A percentile compares a stretch with the other conserved stretches of the same genome.
phyloP scores from a whole-genome alignment of 495 filamentous ascomycete species.

The Penicillium egyptiacum region DNA sequence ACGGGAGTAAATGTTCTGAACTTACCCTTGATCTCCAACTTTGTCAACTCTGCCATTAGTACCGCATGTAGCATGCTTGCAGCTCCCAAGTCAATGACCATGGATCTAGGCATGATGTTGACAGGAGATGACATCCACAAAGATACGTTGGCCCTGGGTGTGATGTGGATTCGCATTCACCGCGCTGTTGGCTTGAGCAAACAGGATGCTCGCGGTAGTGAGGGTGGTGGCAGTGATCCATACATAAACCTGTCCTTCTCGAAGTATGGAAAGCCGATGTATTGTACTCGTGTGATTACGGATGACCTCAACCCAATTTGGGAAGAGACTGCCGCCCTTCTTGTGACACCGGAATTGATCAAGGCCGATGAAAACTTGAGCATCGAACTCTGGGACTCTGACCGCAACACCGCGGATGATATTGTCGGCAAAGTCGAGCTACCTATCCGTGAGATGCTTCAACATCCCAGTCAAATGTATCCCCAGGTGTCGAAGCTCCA shows the following conservation, averaged over 20 bases:
- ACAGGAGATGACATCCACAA: constrained; percentile 89
- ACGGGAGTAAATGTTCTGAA: constrained; percentile 90
- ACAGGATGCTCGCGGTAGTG: constrained; percentile 79
- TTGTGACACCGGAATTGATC: constrained; percentile 84
- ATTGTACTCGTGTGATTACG: constrained; percentile 91
- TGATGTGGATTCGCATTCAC: constrained; percentile 90
- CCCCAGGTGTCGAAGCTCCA: constrained; percentile 81
- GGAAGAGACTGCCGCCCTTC: constrained; percentile 82
- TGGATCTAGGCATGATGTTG: constrained; percentile 87
- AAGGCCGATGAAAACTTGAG: constrained; percentile 90
- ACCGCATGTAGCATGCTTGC: constrained; percentile 87
- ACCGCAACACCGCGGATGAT: constrained; percentile 84
- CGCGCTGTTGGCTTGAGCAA: constrained; percentile 84
- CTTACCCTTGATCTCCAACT: constrained; percentile 88
- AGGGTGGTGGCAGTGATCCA: constrained; percentile 89
- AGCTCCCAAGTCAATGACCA: constrained; percentile 91
- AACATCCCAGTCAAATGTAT: constrained; percentile 89
- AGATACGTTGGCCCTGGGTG: constrained; percentile 77
- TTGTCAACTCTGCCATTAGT: constrained; percentile 94
- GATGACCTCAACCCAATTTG: constrained; percentile 94
- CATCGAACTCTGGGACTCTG: constrained; percentile 94
- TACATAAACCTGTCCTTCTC: constrained; percentile 76
- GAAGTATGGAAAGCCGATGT: constrained; percentile 97
- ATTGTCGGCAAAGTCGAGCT: constrained; percentile 93
- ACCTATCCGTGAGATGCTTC: constrained; percentile 89